Percentiles rank a stretch among this genome's conserved stretches.
phyloP scores from a whole-genome alignment of 2,329 filamentous ascomycete genomes.

The Neofusicoccum kwambonambiense region DNA sequence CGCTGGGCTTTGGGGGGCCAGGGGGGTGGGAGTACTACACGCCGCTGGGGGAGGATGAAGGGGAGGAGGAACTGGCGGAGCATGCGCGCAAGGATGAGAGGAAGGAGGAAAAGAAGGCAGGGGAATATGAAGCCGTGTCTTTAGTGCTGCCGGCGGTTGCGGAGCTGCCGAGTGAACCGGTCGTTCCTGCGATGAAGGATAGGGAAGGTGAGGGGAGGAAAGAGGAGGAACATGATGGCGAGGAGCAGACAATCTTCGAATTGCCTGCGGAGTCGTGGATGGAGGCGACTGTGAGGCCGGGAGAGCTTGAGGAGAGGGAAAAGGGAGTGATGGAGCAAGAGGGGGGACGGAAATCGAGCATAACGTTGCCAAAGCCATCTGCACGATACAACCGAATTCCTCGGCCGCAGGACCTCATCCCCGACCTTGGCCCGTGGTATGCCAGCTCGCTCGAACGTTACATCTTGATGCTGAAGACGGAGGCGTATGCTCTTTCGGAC shows the following conservation, averaged over 20 bases:
- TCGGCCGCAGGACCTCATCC: slow-evolving; percentile 38
- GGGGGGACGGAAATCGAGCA: too few relatives aligned
- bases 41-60: slow-evolving; percentile 14
- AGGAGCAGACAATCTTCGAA: background rate
- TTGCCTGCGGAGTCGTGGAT: slow-evolving; percentile 19
- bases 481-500: slow-evolving; percentile 48
- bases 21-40: slow-evolving; percentile 37
- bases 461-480: slow-evolving; percentile 54
- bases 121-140: slow-evolving; percentile 24
- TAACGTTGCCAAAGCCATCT: background rate
- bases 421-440: slow-evolving; percentile 58
- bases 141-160: slow-evolving; percentile 21
- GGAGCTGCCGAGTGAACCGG: slow-evolving; percentile 1
- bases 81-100: slow-evolving; percentile 33
- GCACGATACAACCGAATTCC: slow-evolving; percentile 2
- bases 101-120: slow-evolving; percentile 26
- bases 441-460: slow-evolving; percentile 56
- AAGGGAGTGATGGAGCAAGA: background rate
- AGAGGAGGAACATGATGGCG: background rate
- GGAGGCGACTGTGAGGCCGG: background rate
- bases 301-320: background rate
- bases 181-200: background rate
- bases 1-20: slow-evolving; percentile 33
- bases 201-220: background rate
- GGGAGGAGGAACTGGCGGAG: slow-evolving; percentile 25